Evolutionary conservation across 2,329 filamentous ascomycete genomes (phyloP).

Genomic region (Proliferodiscus dingleyae): DNA sequence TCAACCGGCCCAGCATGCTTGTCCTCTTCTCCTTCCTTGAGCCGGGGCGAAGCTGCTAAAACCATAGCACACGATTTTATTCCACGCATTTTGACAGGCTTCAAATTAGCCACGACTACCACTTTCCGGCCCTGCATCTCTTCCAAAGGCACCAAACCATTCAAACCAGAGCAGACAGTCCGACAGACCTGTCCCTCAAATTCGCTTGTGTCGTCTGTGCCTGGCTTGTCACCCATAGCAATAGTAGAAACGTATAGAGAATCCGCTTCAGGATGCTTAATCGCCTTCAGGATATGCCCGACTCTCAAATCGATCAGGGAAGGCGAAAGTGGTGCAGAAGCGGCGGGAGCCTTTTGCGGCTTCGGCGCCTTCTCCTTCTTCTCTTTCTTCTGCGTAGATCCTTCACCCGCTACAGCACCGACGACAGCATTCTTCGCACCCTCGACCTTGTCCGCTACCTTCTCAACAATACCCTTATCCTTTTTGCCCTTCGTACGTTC

Average conservation of each 20-base stretch:
- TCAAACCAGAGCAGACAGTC: constrained; percentile 94
- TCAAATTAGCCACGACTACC: constrained; percentile 93
- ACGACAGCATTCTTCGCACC: constrained; percentile 36
- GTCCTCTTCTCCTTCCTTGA: constrained; percentile 76
- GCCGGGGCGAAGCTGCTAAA: constrained; percentile 80
- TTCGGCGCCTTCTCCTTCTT: constrained; percentile 88
- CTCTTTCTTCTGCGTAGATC: constrained; percentile 66
- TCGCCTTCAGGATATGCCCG: constrained; percentile 92
- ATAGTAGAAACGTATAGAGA: constrained; percentile 94
- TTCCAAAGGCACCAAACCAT: constrained; percentile 84
- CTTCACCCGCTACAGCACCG: constrained; percentile 32
- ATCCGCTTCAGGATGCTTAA: constrained; percentile 95
- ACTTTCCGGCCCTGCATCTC: constrained; percentile 98
- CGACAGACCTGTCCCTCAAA: constrained; percentile 88
- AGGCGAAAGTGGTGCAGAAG: constrained; percentile 74
- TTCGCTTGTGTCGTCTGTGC: constrained; percentile 83
- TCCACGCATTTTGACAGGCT: constrained; percentile 98
- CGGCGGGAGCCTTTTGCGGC: constrained; percentile 60
- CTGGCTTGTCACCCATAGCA: constrained; percentile 82
- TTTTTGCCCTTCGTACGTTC: constrained; percentile 60
- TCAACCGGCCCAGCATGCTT: constrained; percentile 89
- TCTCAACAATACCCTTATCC: constrained; percentile 39
- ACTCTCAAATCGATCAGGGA: constrained; percentile 90
- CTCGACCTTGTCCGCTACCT: constrained; percentile 18
- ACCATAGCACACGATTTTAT: constrained; percentile 84